Evolutionary conservation across 495 filamentous ascomycete genomes (phyloP), one percentile per base, ranked within the genome.

Genomic region (Poronia punctata): DNA sequence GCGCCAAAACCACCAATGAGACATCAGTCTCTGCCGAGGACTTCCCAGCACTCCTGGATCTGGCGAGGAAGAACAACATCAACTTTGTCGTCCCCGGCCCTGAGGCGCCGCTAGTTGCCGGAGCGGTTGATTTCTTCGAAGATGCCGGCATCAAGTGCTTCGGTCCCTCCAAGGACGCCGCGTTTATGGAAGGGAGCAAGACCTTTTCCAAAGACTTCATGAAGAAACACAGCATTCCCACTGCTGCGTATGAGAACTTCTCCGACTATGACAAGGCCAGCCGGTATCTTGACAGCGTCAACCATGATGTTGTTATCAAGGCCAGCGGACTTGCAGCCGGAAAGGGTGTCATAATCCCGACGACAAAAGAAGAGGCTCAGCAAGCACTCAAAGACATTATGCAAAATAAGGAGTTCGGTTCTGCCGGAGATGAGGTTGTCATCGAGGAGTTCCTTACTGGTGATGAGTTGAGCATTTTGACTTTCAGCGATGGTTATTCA

Each of bases 161-260:
- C 52, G 92, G 92, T 10, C 92, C 92, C 2, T 83, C 81, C 33
- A 80, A 86, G 68, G 76, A 74, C 25, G 93, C 92, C 26, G 90
- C 93, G 20, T 74, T 75, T 38, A 84, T 98, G 82, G 92, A 98
- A 62, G 92, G 92, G 38, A 89, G 83, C 59, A 97, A 98, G 70
- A 83, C 89, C 10, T 97, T 93, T 65, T 84, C 87, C 21, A 98
- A 98, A 63, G 90, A 98, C 64, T 98, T 98, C 60, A 98, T 98
- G 93, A 77, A 84, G 60, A 78, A 79, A 46, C 80, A 95, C 63
- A 70, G 72, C 50, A 95, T 98, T 50, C 90, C 92, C 26, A 97
- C 92, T 2, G 92, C 93, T 5, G 74, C 70, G 19, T 98, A 93
- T 64, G 74, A 78, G 59, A 96, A 89, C 65, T 95, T 97, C 63